Base-by-base conservation (phyloP, 306 rosid species). In the Herpetospermum pedunculosum region DNA sequence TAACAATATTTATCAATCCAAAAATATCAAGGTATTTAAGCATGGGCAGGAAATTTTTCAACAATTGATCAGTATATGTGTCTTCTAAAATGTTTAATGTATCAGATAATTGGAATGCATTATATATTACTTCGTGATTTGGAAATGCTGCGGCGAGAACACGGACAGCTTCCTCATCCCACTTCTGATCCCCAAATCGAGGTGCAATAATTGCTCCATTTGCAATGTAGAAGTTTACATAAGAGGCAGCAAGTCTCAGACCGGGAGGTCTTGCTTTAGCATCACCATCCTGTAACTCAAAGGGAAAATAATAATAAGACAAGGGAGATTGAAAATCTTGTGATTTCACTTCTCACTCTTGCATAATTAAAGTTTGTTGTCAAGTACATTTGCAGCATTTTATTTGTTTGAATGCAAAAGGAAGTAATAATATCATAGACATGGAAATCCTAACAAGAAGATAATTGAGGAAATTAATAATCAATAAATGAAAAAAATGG, bases 211-310 rank as follows among this genome's bases (percentile, higher is more conserved):
- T 76, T 74, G 81, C 99, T 77, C 91, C 91, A 68, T 94, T 91
- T 41, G 96, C 96, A 83, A 89, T 83, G 87, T 94, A 94, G 77
- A 94, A 94, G 83, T 94, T 94, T 35, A 87, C 92, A 34, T 94
- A 94, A 18, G 96, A 88, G 69, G 99, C 97, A 43, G 97, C 99
- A 72, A 94, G 97, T 83, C 99, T 91, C 25, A 87, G 77, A 76
- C 89, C 85, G 0, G 80, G 30, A 80, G 78, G 84, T 84, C 97
- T 85, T 16, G 80, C 78, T 80, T 87, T 91, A 48, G 96, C 99
- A 55, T 76, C 88, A 6, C 77, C 70, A 10, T 74, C 90, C 87
- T 89, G 82, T 57, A 26, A 63, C 40, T 23, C 46, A 13, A 50
- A 21, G 21, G 34, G 53, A 41, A 23, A 21, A 23, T 13, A 5